A percentile compares a stretch with the other conserved stretches of the same genome.
These are phyloP conservation scores for Schizonepeta tenuifolia DNA, from an alignment of 257 asterid genomes.

Conservation along the genomic window DNA sequence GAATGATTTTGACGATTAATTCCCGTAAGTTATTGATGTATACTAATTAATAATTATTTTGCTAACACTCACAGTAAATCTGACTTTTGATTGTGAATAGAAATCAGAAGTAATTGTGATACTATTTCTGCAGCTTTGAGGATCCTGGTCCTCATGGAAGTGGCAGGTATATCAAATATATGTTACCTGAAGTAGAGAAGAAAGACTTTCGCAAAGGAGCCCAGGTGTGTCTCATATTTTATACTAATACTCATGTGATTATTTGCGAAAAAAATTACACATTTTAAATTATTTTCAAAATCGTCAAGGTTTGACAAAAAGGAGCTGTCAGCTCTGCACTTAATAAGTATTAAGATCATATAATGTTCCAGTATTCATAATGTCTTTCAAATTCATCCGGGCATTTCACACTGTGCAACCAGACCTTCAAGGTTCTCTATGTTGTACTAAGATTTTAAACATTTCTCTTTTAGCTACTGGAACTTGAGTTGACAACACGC, in stretches of 20 bases:
- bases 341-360: not conserved
- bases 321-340: slow-evolving; percentile 26
- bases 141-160: slow-evolving; percentile 99
- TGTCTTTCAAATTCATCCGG: not conserved
- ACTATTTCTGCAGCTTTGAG: slow-evolving; percentile 75
- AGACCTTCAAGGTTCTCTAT: slow-evolving; percentile 4
- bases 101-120: not conserved
- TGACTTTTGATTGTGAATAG: slow-evolving; percentile 24
- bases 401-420: not conserved
- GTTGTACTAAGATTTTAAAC: not conserved
- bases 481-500: slow-evolving; percentile 1
- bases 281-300: slow-evolving; percentile 5
- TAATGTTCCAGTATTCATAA: not conserved
- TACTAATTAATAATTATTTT: not conserved
- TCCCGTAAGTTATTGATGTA: not conserved
- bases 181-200: slow-evolving; percentile 96
- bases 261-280: not conserved
- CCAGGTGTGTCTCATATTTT: slow-evolving; percentile 63
- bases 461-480: slow-evolving; percentile 21
- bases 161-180: slow-evolving; percentile 85
- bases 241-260: slow-evolving; percentile 5
- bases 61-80: slow-evolving; percentile 7
- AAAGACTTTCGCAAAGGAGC: slow-evolving; percentile 96
- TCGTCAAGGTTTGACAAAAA: not conserved
- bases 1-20: not conserved